Evolutionary conservation across 192 early-diverging fungal species (phyloP), one percentile per base, ranked within the genome.

Genomic region (Linnemannia hyalina): DNA sequence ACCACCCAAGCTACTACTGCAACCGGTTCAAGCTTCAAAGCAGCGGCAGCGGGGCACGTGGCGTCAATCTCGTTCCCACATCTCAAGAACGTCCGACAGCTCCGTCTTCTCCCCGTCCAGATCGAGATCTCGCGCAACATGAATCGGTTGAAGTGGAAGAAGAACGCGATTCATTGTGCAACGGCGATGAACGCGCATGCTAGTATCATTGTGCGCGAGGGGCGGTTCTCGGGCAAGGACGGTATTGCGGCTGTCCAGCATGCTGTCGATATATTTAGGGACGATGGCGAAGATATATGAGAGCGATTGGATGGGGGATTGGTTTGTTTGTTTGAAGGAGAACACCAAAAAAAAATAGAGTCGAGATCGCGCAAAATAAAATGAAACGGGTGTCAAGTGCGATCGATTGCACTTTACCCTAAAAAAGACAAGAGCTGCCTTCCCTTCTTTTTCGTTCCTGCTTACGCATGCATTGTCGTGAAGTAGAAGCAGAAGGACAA

Each of bases 111-210:
- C 13, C 88, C 82, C 15, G 68, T 72, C 0, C 89, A 90, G 63
- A 35, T 77, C 3, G 65, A 87, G 73, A 80, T 86, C 16, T 80
- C 87, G 13, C n/a, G 78, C 32, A 83, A 91, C 49, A 23, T 93
- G 52, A 90, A 86, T 65, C 78, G 44, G 2, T 44, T 93, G 9
- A 65, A 80, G 20, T 93, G 91, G 91, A 78, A 90, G 8, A 90
- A 90, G 57, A 68, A 84, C 46, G 77, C 85, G 75, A 82, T 93
- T 11, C 87, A 81, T 74, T 65, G 60, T 65, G 89, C 92, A 20
- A 82, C 89, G 26, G 80, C 78, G 7, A 70, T 89, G 49, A 92
- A 92, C 69, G 85, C 92, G 20, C 92, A 93, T 73, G 92, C 88
- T 7, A 78, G 85, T 7, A 92, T 93, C 54, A 82, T 93, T 47